phyloP scores from a whole-genome alignment of 2,329 filamentous ascomycete species.

The Epichloe hybrida region DNA sequence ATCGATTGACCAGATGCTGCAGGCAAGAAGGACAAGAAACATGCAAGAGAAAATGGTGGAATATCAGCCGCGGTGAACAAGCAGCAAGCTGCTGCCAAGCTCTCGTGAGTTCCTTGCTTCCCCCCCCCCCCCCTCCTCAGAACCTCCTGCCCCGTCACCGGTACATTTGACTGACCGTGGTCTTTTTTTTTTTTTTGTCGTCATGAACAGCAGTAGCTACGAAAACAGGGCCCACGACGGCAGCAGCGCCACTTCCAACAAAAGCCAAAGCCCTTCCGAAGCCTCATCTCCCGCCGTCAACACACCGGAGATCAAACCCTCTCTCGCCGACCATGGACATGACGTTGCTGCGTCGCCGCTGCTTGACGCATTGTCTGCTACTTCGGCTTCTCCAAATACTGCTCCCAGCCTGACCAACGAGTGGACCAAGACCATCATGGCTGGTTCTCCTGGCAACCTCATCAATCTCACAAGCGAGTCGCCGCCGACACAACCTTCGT shows the following conservation, averaged over 20 bases:
- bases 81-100: slow-evolving; percentile 31
- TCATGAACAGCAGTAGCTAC: slow-evolving; percentile 8
- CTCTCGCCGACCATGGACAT: slow-evolving; percentile 29
- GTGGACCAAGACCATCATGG: slow-evolving; percentile 29
- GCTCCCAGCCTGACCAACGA: slow-evolving; percentile 33
- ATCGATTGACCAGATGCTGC: background rate
- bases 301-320: slow-evolving; percentile 33
- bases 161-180: slow-evolving; percentile 12
- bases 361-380: slow-evolving; percentile 34
- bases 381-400: slow-evolving; percentile 34
- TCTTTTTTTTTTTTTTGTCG: slow-evolving; percentile 9
- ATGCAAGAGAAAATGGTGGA: slow-evolving; percentile 39
- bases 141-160: slow-evolving; percentile 8
- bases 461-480: slow-evolving; percentile 39
- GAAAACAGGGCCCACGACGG: slow-evolving; percentile 16
- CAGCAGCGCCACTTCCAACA: slow-evolving; percentile 19
- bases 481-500: slow-evolving; percentile 38
- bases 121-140: slow-evolving; percentile 4
- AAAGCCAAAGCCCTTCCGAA: slow-evolving; percentile 25
- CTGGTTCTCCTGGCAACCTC: slow-evolving; percentile 38
- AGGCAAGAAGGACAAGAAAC: slow-evolving; percentile 38
- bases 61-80: slow-evolving; percentile 40
- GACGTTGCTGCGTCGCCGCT: slow-evolving; percentile 28
- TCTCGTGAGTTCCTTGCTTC: slow-evolving; percentile 30
- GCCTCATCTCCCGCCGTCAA: slow-evolving; percentile 30